Evolutionary conservation across 352 stramenopile species (phyloP), one percentile per base, ranked within the genome.

Genomic region (Pythium angustatum): DNA sequence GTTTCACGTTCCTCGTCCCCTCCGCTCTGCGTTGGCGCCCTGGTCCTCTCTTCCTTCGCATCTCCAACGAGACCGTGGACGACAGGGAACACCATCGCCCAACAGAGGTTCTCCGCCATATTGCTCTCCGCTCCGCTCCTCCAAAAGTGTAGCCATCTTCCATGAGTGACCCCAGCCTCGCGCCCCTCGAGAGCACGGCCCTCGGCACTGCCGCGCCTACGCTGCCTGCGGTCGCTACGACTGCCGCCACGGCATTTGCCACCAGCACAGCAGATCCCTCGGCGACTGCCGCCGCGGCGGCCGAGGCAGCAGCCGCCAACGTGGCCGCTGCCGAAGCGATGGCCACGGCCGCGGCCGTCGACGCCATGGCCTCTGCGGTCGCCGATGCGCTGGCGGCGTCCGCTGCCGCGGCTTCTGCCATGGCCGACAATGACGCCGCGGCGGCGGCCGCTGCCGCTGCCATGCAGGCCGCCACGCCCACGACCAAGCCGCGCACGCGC

Each of bases 401-500:
- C n/a, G 53, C 53, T 43, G 58, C 30, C 30, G 22, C 31, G 27
- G 36, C 34, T 10, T 36, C 55, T 12, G 55, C 15, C 4, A 51
- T 48, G 51, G 44, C 51, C 27, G 52, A 24, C 15, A 41, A 12
- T 12, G 31, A 38, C 31, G 12, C 33, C 24, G 33, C 54, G 12
- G 38, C 58, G 15, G 7, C 26, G 3, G 22, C 45, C 48, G 40
- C 28, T n/a, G n/a, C n/a, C n/a, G n/a, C n/a, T n/a, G n/a, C n/a
- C n/a, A n/a, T n/a, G n/a, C n/a, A n/a, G 48, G 28, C 30, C 3
- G 6, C 45, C 4, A 34, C 57, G 33, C 34, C 36, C 5, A 38
- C 48, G 34, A 50, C 40, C n/a, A 60, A 67, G 45, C 57, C 66
- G 24, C 86, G 83, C 62, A 55, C 76, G 22, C 78, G 79, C 68